A percentile compares a stretch with the other conserved stretches of the same genome.
These are phyloP conservation scores for Fusarium algeriense DNA, from an alignment of 2,329 filamentous ascomycete species.

Conservation along the genomic window DNA sequence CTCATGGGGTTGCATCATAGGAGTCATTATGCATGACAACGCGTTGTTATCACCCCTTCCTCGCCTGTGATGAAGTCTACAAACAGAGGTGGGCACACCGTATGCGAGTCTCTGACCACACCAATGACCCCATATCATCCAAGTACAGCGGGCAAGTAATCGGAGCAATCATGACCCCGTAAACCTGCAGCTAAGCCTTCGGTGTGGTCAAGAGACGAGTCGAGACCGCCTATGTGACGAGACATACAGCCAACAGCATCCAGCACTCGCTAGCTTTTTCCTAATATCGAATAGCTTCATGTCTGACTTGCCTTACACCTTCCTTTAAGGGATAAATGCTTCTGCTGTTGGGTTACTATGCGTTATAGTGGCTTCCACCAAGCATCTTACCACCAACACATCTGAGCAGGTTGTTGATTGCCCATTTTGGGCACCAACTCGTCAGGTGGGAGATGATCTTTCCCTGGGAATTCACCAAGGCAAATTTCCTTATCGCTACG, in stretches of 20 bases:
- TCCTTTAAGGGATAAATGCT: background rate
- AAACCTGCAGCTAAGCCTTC: background rate
- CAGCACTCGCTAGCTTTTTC: background rate
- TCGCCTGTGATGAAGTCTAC: background rate
- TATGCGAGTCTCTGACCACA: background rate
- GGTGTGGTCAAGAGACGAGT: background rate
- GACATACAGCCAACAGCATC: background rate
- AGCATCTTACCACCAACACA: background rate
- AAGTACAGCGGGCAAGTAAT: too few relatives aligned
- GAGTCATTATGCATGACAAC: background rate
- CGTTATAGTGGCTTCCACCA: background rate
- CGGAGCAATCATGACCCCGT: background rate
- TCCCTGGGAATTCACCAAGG: background rate
- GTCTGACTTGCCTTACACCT: background rate
- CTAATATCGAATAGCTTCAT: background rate
- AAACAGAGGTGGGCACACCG: background rate
- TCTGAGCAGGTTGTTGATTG: background rate
- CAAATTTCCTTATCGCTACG: background rate
- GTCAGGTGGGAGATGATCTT: background rate
- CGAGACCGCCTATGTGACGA: background rate
- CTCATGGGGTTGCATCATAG: background rate
- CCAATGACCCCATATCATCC: too few relatives aligned
- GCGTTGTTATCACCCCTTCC: background rate
- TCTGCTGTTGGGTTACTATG: background rate
- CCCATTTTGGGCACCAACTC: background rate